A percentile compares a stretch with the other conserved stretches of the same genome.
Evolutionary conservation across 371 early-diverging fungal genomes (phyloP).

Genomic region (Choanephora cucurbitarum): DNA sequence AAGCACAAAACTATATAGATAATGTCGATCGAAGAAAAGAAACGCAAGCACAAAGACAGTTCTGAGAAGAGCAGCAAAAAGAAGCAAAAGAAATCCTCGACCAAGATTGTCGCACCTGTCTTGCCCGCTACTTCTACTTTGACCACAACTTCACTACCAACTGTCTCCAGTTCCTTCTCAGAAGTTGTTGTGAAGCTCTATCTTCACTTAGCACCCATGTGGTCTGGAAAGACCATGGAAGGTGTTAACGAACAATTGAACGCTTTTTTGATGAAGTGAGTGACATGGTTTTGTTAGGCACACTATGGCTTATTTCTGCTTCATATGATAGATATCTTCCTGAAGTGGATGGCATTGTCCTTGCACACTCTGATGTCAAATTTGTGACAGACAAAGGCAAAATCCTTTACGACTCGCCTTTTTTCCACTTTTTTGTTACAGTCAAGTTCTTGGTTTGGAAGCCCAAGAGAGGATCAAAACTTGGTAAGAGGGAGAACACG

Average conservation of each 20-base stretch:
- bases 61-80: slow-evolving; percentile 36
- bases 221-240: slow-evolving; percentile 62
- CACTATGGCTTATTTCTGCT: neutral
- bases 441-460: slow-evolving; percentile 81
- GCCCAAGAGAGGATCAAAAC: slow-evolving; percentile 69
- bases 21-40: slow-evolving; percentile 40
- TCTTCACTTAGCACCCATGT: slow-evolving; percentile 78
- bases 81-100: slow-evolving; percentile 29
- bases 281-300: neutral
- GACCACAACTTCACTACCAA: neutral
- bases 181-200: slow-evolving; percentile 64
- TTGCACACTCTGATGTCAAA: slow-evolving; percentile 76
- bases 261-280: slow-evolving; percentile 84
- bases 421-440: slow-evolving; percentile 73
- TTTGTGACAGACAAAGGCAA: slow-evolving; percentile 60
- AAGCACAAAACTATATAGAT: neutral
- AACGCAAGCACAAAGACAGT: slow-evolving; percentile 45
- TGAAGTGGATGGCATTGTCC: slow-evolving; percentile 86
- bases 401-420: slow-evolving; percentile 87
- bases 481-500: slow-evolving; percentile 49
- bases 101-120: slow-evolving; percentile 17
- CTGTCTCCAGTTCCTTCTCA: slow-evolving; percentile 47
- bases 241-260: slow-evolving; percentile 84
- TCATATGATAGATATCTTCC: slow-evolving; percentile 69
- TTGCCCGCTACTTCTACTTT: slow-evolving; percentile 16